Evolutionary conservation across 2,329 filamentous ascomycete species (phyloP).

Genomic region (Daldinia sp.): DNA sequence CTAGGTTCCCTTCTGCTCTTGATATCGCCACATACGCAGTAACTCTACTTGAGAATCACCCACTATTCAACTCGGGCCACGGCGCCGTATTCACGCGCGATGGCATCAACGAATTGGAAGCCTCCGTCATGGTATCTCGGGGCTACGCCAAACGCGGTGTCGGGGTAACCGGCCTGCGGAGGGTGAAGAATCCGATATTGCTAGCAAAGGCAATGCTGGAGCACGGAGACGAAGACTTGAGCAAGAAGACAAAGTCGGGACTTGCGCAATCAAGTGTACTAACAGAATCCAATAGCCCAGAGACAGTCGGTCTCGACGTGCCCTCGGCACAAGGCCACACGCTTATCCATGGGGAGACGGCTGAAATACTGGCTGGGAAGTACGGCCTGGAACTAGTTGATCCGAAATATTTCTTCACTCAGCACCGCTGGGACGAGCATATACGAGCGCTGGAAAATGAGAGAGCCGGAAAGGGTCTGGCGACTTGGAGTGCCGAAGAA

Average conservation of each 20-base stretch:
- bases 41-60: conserved; percentile 78
- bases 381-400: conserved; percentile 80
- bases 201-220: conserved; percentile 79
- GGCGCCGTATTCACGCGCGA: conserved; percentile 89
- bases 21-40: conserved; percentile 83
- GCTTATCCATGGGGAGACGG: conserved; percentile 74
- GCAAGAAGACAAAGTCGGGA: conserved; percentile 37
- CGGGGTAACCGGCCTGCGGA: conserved; percentile 78
- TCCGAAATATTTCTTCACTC: conserved; percentile 81
- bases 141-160: conserved; percentile 81
- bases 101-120: conserved; percentile 87
- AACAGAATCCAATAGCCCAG: conserved; percentile 25
- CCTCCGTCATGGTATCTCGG: conserved; percentile 84
- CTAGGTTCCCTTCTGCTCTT: conserved; percentile 68
- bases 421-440: conserved; percentile 84
- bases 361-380: conserved; percentile 74
- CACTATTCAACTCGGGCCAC: conserved; percentile 85
- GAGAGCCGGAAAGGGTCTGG: conserved; percentile 53
- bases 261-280: conserved; percentile 43
- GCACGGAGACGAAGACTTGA: conserved; percentile 71
- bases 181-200: conserved; percentile 83
- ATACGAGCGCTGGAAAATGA: conserved; percentile 66
- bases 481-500: conserved; percentile 70
- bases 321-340: conserved; percentile 76
- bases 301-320: conserved; percentile 53